phyloP scores from a whole-genome alignment of 441 rosid genomes.

The Corymbia calophylla region DNA sequence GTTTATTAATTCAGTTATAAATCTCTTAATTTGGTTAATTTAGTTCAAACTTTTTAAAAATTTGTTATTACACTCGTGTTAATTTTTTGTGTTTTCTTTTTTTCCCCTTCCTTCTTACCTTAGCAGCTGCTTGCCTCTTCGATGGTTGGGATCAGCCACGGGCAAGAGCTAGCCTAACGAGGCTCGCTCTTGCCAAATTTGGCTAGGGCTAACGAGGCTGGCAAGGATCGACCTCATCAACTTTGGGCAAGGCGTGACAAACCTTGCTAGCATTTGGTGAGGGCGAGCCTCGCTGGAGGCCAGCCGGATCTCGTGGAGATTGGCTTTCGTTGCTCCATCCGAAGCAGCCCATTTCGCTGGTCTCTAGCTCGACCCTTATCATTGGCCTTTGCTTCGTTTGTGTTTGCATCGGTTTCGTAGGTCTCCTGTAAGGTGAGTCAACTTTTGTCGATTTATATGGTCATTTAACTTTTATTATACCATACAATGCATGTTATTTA shows the following conservation, averaged over 20 bases:
- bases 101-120: background rate
- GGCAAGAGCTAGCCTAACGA: accelerated
- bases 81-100: no score
- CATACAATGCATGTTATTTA: background rate
- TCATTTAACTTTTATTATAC: background rate
- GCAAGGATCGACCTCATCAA: no score
- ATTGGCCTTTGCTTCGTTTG: background rate
- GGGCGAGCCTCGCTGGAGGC: background rate
- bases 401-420: background rate
- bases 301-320: background rate
- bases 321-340: background rate
- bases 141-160: background rate
- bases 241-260: background rate
- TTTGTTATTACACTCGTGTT: accelerated
- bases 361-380: background rate
- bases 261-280: background rate
- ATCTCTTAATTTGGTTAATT: background rate
- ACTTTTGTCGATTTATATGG: background rate
- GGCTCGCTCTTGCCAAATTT: background rate
- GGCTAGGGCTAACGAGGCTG: background rate
- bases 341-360: background rate
- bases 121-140: accelerated
- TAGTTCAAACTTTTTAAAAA: no score
- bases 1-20: no score
- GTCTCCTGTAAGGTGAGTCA: background rate